These are phyloP conservation scores for Ogataea ganodermae DNA, from an alignment of 805 yeast genomes.

Conservation along the genomic window DNA sequence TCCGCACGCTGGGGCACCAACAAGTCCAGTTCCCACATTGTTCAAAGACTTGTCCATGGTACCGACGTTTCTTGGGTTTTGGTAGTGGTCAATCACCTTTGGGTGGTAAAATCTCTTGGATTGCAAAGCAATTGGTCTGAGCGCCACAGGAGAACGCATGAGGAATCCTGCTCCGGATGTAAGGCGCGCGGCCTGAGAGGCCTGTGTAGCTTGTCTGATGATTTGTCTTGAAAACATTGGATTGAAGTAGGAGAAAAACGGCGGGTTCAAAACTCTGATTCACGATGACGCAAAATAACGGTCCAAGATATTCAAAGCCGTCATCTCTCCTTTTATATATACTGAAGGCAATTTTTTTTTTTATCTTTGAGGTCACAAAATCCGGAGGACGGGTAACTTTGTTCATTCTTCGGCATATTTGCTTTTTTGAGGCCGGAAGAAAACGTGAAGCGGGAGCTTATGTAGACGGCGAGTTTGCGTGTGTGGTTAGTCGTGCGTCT, in stretches of 20 bases:
- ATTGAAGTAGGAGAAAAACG: background rate
- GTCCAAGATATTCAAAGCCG: background rate
- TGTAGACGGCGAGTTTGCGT: too few relatives aligned
- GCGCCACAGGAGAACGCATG: background rate
- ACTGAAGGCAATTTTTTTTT: background rate
- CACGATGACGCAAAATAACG: too few relatives aligned
- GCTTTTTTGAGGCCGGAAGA: background rate
- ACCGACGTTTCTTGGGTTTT: constrained; percentile 96
- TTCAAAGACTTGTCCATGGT: constrained; percentile 74
- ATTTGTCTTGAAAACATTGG: constrained; percentile 26
- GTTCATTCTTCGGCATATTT: background rate
- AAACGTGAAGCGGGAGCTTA: background rate
- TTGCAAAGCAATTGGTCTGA: constrained; percentile 1
- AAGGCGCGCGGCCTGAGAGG: constrained; percentile 2
- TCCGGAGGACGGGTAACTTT: constrained; percentile 2
- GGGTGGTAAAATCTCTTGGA: constrained; percentile 62
- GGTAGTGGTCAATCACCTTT: constrained; percentile 93
- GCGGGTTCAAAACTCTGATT: too few relatives aligned
- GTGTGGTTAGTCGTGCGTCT: too few relatives aligned
- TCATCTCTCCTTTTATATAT: background rate
- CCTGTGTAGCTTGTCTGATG: constrained; percentile 14
- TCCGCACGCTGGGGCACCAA: constrained; percentile 99
- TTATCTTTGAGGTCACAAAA: constrained; percentile 3
- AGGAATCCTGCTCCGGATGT: background rate
- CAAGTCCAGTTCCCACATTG: constrained; percentile 94